Evolutionary conservation across 306 rosid species (phyloP).

Genomic region (Dalbergia cultrata): DNA sequence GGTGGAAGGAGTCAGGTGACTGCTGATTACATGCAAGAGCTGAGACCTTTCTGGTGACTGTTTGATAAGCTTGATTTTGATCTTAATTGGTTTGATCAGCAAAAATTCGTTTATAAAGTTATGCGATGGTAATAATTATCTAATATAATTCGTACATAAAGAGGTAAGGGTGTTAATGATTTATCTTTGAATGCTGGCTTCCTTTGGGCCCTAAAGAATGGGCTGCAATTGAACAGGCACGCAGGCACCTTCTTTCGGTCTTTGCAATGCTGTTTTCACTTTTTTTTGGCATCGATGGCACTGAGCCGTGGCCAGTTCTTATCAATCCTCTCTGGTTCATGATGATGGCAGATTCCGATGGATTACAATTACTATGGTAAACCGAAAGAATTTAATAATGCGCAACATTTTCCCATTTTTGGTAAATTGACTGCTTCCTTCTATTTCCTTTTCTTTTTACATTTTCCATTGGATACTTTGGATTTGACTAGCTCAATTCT

Average conservation of each 20-base stretch:
- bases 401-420: background rate
- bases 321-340: background rate
- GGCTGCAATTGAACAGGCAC: background rate
- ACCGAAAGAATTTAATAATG: background rate
- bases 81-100: background rate
- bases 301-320: too few relatives aligned
- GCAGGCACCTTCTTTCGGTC: background rate
- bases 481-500: background rate
- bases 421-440: background rate
- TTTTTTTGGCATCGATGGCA: too few relatives aligned
- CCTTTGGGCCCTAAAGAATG: background rate
- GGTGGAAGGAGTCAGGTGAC: background rate
- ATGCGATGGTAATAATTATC: background rate
- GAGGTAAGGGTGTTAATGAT: background rate
- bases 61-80: background rate
- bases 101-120: background rate
- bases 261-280: background rate
- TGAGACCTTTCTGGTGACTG: background rate
- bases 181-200: background rate
- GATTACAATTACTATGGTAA: background rate
- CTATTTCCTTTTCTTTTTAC: background rate
- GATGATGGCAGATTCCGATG: background rate
- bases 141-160: background rate
- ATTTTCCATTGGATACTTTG: background rate
- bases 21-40: background rate